These are phyloP conservation scores for Effrenium voratum DNA, from an alignment of 73 alveolate species.

Conservation along the genomic window DNA sequence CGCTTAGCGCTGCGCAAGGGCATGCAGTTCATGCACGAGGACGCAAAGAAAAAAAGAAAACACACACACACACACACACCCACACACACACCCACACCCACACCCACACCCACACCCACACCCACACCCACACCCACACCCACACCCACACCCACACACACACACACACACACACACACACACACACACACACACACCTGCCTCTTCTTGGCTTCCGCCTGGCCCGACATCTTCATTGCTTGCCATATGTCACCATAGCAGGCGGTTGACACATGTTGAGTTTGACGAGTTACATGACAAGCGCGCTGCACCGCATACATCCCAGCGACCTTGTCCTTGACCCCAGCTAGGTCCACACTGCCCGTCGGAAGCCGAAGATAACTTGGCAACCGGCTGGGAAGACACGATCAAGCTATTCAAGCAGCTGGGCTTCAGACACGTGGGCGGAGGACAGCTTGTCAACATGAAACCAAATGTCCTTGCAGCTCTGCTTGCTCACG, in stretches of 20 bases:
- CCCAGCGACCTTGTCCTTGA: conserved; percentile 41
- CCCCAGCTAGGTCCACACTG: conserved; percentile 94
- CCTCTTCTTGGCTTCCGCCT: conserved; percentile 68
- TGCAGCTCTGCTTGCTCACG: not conserved
- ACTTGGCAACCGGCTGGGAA: not conserved
- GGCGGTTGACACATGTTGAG: not conserved
- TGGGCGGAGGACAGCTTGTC: conserved; percentile 99
- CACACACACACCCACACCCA: too few relatives aligned
- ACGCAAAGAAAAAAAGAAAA: too few relatives aligned
- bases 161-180: too few relatives aligned
- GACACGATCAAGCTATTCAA: not conserved
- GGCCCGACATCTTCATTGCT: too few relatives aligned
- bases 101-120: too few relatives aligned
- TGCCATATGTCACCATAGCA: too few relatives aligned
- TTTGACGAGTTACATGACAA: not conserved
- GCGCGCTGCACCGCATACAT: not conserved
- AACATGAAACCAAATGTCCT: conserved; percentile 97
- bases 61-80: too few relatives aligned
- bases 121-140: too few relatives aligned
- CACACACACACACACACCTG: too few relatives aligned
- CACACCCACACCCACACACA: too few relatives aligned
- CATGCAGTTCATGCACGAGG: too few relatives aligned
- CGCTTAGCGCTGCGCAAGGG: too few relatives aligned
- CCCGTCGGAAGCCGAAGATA: conserved; percentile 97
- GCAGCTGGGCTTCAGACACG: conserved; percentile 93